Conservation (phyloP, 2,329 filamentous ascomycete genomes). For the Neopestalotiopsis clavispora region DNA sequence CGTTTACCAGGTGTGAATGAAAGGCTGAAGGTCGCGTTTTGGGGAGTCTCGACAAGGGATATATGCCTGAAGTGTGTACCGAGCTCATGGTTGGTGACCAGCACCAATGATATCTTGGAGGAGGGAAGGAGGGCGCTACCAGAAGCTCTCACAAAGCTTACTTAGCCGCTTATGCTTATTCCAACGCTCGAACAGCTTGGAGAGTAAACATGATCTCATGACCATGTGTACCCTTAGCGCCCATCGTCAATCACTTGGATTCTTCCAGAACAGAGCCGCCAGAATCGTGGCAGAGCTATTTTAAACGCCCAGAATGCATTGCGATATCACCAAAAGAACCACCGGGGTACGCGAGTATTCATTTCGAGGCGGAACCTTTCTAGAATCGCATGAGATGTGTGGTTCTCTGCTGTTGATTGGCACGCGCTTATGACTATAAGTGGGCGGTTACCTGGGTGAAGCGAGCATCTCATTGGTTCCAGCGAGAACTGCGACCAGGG, state of each 20-base stretch:
- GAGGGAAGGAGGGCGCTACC: not conserved
- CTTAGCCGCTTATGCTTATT: constrained; percentile 2
- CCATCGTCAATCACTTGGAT: not conserved
- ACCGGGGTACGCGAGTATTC: not conserved
- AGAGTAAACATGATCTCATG: not conserved
- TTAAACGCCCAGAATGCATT: constrained; percentile 1
- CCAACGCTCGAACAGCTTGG: not conserved
- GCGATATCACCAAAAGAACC: not conserved
- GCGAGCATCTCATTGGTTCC: not conserved
- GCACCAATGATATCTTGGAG: not conserved
- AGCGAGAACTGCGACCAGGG: not conserved
- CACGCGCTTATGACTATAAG: constrained; percentile 13
- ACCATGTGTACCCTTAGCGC: not conserved
- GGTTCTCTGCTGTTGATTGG: not conserved
- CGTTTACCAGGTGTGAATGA: not conserved
- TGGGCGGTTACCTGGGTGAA: constrained; percentile 10
- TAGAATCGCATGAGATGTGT: constrained; percentile 12
- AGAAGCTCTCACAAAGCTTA: not conserved
- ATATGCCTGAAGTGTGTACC: not conserved
- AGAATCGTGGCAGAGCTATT: not conserved
- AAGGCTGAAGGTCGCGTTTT: not conserved
- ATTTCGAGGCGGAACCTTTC: constrained; percentile 13
- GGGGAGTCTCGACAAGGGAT: not conserved
- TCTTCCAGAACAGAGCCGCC: not conserved
- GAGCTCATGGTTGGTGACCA: not conserved